These are phyloP conservation scores for Calonectria henricotiae DNA, from an alignment of 2,329 filamentous ascomycete species.

Conservation along the genomic window DNA sequence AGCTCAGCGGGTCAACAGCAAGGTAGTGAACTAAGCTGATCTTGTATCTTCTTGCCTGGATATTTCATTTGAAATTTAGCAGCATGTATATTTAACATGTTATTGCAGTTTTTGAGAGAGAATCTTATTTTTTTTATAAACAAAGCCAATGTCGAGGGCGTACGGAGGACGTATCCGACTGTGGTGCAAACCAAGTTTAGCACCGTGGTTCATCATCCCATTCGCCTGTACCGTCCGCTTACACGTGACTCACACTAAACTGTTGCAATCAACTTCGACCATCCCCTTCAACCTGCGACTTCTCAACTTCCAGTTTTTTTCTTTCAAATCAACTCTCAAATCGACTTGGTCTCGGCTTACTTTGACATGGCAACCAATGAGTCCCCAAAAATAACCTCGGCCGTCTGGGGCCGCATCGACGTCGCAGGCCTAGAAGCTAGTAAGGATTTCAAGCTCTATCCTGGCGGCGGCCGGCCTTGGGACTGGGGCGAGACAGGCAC, in stretches of 20 bases:
- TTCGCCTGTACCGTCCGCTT: neutral
- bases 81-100: neutral
- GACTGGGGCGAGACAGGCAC: conserved; percentile 38
- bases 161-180: neutral
- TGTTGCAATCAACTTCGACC: neutral
- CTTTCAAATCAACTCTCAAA: neutral
- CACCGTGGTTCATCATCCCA: neutral
- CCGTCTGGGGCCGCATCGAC: conserved; percentile 32
- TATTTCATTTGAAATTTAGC: neutral
- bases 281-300: neutral
- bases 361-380: conserved; percentile 18
- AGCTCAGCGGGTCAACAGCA: too few species aligned
- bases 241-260: conserved; percentile 14
- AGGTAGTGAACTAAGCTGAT: neutral
- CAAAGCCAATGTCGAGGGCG: too few species aligned
- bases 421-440: conserved; percentile 21
- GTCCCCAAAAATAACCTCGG: conserved; percentile 25
- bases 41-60: neutral
- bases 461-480: conserved; percentile 35
- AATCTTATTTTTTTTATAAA: neutral
- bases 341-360: too few species aligned
- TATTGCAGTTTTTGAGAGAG: neutral
- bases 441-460: conserved; percentile 39
- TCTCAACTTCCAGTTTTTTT: neutral
- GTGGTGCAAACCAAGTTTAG: neutral